Conservation (phyloP, 352 stramenopile species). For the Phytophthora syringae region DNA sequence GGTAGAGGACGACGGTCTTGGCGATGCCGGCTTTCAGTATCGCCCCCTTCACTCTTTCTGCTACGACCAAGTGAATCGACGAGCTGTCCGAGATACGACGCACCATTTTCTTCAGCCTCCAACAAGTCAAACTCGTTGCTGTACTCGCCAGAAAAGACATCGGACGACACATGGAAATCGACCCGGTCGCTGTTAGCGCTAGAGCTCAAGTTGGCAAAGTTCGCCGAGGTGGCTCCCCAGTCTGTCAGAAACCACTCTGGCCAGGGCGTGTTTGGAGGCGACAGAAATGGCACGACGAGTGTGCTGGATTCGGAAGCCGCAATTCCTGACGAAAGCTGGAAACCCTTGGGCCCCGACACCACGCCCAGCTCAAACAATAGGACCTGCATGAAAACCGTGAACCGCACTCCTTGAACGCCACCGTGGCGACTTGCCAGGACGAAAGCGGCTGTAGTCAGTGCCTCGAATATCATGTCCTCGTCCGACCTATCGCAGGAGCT, state of each 20-base stretch:
- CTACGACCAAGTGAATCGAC: too few species aligned
- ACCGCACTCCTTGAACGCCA: not conserved
- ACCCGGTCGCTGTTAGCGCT: not conserved
- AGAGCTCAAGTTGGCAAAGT: conserved; percentile 1
- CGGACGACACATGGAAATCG: not conserved
- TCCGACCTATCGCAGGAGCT: not conserved
- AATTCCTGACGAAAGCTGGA: not conserved
- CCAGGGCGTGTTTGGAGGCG: not conserved
- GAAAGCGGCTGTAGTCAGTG: not conserved
- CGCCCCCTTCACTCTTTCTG: too few species aligned
- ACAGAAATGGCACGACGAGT: conserved; percentile 4
- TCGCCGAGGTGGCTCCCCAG: not conserved
- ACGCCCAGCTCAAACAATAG: conserved; percentile 1
- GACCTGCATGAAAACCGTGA: not conserved
- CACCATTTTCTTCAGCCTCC: not conserved
- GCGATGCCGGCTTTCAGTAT: too few species aligned
- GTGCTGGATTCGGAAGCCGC: not conserved
- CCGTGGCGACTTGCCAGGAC: not conserved
- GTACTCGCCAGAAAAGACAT: not conserved
- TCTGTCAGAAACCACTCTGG: conserved; percentile 2
- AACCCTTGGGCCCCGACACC: not conserved
- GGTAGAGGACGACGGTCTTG: too few species aligned
- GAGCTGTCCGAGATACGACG: not conserved
- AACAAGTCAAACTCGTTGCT: not conserved
- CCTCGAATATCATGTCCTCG: not conserved